Evolutionary conservation across 2,329 filamentous ascomycete genomes (phyloP), one percentile per base, ranked within the genome.

Genomic region (Lecanicillium sp.): DNA sequence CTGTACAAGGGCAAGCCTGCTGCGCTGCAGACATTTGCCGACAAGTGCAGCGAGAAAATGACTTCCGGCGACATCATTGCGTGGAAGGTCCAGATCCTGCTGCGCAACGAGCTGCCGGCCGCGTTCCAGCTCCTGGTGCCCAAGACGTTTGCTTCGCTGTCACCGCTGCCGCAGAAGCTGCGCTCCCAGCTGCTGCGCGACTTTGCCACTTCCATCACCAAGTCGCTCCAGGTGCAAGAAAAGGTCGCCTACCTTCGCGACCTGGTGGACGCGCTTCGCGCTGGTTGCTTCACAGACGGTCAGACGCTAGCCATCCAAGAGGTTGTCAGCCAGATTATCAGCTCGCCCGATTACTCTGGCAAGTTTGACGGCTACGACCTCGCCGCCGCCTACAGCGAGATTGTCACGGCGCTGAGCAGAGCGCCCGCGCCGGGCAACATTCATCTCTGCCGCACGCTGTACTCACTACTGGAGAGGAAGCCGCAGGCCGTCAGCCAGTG

Each of bases 401-500:
- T 78, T 44, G 8, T 59, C 56, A 11, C 62, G 74, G 2, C 43
- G 54, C 4, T 57, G 52, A 4, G 44, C 66, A 4, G 58, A 56
- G 15, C 57, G 56, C 5, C 55, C 3, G 35, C 61, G 5, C 51
- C 59, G 2, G 62, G 69, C 45, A 67, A 69, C 46, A 52, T 60
- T 19, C 63, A 69, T 10, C 58, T 69, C 7, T 69, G 71, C 37
- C 67, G 70, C 29, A 66, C 68, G 9, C 59, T 75, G 11, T 61
- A 65, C 21, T 61, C 66, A 2, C 64, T 81, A 8, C 67, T 81
- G 20, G 75, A 78, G 52, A 71, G 69, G 54, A 71, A 71, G 36
- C 66, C 72, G 0, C 67, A 66, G 15, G 66, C 67, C 33, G 77
- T 80, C 69, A 71, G 68, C 5, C 78, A 82, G 55, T 79, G 77